Base-by-base conservation (phyloP, 106 monocot species). In the Allium fistulosum region DNA sequence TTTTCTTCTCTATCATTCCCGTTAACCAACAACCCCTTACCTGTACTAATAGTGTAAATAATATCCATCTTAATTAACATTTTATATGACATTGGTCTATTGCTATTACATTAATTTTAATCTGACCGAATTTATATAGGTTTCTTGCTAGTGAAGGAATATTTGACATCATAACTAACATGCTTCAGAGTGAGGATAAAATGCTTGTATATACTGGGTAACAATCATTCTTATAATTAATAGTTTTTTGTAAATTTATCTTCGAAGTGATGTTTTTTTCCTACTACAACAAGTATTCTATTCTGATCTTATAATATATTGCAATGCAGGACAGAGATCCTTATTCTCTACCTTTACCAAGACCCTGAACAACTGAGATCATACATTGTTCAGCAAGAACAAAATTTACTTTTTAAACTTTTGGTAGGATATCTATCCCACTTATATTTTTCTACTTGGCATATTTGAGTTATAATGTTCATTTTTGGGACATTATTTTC, bases 131-230 rank as follows among this genome's bases (percentile, higher is more conserved):
- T 53, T 53, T 6, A 15, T 14, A 72, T 57, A 97, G 97, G 71
- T 92, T 89, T 80, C 88, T 97, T 81, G 92, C 87, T 61, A 81
- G 71, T 74, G 97, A 97, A 75, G 97, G 91, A 28, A 72, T 97
- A 53, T 92, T 97, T 81, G 97, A 90, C 67, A 89, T 92, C 48
- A 81, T 97, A 53, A 87, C 89, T 61, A 79, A 89, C 67, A 77
- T 80, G 53, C 66, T 97, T 63, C 80, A 87, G 69, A 92, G 89
- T 81, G 74, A 86, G 71, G 89, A 97, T 63, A 92, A 69, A 63
- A 87, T 89, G 59, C 88, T 89, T 70, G 76, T 92, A 50, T 89
- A 79, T 55, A 84, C 84, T 13, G 97, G 92, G 97, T 97, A 88
- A 66, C 71, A 76, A 46, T 1, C 67, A 68, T 68, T 72, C 17